Conservation (phyloP, 257 asterid species). For the Mitragyna speciosa region DNA sequence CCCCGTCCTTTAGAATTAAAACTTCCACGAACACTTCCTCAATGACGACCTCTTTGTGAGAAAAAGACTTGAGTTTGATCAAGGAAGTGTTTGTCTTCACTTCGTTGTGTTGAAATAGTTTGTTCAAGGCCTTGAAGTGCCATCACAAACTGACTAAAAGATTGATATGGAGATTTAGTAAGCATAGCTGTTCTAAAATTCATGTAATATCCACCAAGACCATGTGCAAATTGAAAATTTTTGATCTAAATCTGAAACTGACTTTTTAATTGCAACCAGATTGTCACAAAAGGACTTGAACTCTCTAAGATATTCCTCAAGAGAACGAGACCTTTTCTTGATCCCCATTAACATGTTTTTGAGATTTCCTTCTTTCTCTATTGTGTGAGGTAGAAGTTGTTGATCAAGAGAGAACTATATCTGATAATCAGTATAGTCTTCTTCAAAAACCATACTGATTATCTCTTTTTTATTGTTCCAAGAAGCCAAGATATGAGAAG, state of each 20-base stretch:
- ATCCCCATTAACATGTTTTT: neutral
- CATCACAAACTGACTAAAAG: constrained; percentile 10
- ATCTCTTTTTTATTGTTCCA: too few species aligned
- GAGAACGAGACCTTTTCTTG: neutral
- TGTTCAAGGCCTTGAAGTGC: constrained; percentile 12
- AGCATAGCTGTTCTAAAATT: neutral
- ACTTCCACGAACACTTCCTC: too few species aligned
- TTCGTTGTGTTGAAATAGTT: too few species aligned
- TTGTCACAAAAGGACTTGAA: constrained; percentile 16
- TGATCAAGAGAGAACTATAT: neutral
- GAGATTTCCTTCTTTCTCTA: neutral
- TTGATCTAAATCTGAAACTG: neutral
- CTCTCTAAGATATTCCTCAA: constrained; percentile 5
- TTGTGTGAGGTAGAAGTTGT: neutral
- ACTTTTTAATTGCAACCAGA: neutral
- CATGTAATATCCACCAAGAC: neutral
- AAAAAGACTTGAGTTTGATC: too few species aligned
- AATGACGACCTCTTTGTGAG: too few species aligned
- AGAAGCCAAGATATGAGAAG: too few species aligned
- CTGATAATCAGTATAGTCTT: too few species aligned
- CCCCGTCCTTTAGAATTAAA: too few species aligned
- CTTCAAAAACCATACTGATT: too few species aligned
- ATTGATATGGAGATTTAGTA: constrained; percentile 1
- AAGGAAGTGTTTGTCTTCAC: too few species aligned
- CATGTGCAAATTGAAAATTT: constrained; percentile 5